Base-by-base conservation (phyloP, 1,284 basidiomycete genomes). In the Ceraceosorus guamensis region DNA sequence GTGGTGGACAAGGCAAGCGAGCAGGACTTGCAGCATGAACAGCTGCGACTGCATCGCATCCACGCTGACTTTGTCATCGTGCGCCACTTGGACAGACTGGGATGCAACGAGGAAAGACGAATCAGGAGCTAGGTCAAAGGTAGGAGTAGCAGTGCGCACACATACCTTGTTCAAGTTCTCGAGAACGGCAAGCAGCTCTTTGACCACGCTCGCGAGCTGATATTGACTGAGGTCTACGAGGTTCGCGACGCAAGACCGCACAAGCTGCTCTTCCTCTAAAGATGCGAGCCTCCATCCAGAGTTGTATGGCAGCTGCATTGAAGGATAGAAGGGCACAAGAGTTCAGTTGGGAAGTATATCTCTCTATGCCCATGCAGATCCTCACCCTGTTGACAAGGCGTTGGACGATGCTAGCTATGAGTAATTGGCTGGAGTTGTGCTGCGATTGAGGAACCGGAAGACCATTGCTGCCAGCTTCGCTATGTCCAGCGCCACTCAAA, bases 1-100 rank as follows among this genome's bases (percentile, higher is more conserved):
- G 48, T 88, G 85, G 24, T 87, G 85, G 10, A 87, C 84, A 80
- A 95, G 60, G 83, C 84, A 71, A 82, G 82, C 37, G 7, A 86
- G 83, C 16, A 96, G 79, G 44, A 93, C 84, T 77, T 93, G 90
- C 65, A 95, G 81, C 33, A 95, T 78, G 68, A 90, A 90, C 1
- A 95, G 81, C 75, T 93, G 89, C 0, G 91, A 93, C 70, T 93
- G 89, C 6, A 93, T 82, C 51, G 87, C 82, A 35, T 63, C 63
- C 34, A 70, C 56, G 50, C 56, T 57, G 16, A 64, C 52, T 47
- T 67, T 60, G 4, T 67, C 68, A 41, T 71, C 70, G 43, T 45
- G 13, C 18, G 11, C 39, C 10, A 41, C 11, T 16, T 41, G 39
- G 11, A 11, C 39, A 41, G 39, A 41, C 16, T 41, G 39, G 11